phyloP scores from a whole-genome alignment of 1,284 basidiomycete species.

The Tilletia horrida region DNA sequence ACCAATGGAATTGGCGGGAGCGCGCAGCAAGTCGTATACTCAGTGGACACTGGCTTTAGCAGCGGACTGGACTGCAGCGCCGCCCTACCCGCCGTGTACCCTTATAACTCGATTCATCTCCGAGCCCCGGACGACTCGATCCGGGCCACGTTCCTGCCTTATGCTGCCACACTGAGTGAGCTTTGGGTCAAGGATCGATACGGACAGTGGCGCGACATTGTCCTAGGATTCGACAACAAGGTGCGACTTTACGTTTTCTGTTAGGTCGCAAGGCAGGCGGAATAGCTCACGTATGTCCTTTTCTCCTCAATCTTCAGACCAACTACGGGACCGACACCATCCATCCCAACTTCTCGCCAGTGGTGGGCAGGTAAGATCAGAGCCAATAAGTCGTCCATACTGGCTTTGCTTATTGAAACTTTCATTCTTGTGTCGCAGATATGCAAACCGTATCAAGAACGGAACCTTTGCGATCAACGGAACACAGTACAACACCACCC shows the following conservation, averaged over 20 bases:
- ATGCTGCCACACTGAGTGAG: conserved; percentile 44
- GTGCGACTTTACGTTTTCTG: background rate
- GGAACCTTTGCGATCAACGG: conserved; percentile 45
- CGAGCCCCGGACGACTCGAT: conserved; percentile 44
- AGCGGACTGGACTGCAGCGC: conserved; percentile 20
- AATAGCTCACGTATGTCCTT: background rate
- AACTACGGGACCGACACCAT: conserved; percentile 44
- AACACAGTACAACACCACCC: conserved; percentile 31
- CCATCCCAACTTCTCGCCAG: conserved; percentile 49
- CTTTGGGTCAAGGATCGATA: conserved; percentile 47
- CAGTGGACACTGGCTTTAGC: conserved; percentile 3
- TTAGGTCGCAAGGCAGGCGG: background rate
- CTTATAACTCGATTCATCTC: conserved; percentile 41
- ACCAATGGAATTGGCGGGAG: no score
- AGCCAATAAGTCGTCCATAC: no score
- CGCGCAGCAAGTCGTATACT: conserved; percentile 6
- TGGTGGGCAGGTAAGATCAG: conserved; percentile 33
- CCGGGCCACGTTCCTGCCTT: conserved; percentile 39
- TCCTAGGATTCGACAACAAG: conserved; percentile 48
- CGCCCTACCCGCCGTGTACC: conserved; percentile 37
- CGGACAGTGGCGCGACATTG: conserved; percentile 39
- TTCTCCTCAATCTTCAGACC: conserved; percentile 23
- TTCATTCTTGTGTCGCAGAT: conserved; percentile 22
- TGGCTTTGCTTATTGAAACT: no score
- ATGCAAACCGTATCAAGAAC: conserved; percentile 51